Conservation (phyloP, 192 early-diverging fungal species). For the Spizellomyces punctatus region DNA sequence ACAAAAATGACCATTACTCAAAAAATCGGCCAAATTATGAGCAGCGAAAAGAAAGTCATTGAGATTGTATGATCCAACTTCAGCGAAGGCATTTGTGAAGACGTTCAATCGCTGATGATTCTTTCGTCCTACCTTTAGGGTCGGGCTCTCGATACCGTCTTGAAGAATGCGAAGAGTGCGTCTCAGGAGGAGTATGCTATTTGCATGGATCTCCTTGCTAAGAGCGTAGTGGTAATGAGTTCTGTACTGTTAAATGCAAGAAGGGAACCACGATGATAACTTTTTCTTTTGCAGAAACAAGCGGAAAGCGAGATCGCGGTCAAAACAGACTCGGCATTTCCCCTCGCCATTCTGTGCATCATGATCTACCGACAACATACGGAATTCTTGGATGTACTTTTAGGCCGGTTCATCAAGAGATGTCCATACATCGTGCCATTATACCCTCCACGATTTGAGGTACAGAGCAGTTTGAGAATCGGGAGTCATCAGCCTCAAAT, state of each 20-base stretch:
- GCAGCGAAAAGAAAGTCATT: constrained; percentile 30
- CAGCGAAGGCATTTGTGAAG: neutral
- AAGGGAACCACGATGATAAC: too few species aligned
- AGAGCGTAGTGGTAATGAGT: constrained; percentile 57
- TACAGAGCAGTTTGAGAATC: constrained; percentile 25
- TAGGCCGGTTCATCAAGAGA: constrained; percentile 67
- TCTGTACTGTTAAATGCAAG: neutral
- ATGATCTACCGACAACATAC: constrained; percentile 59
- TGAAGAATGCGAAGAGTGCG: constrained; percentile 20
- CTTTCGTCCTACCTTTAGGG: constrained; percentile 4
- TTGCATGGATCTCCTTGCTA: constrained; percentile 57
- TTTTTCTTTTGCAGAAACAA: constrained; percentile 54
- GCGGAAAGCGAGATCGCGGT: constrained; percentile 70
- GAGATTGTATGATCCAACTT: constrained; percentile 25
- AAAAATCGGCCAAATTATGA: constrained; percentile 38
- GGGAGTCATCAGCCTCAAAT: constrained; percentile 9
- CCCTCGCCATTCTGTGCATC: constrained; percentile 65
- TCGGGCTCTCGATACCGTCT: constrained; percentile 9
- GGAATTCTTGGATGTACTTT: constrained; percentile 59
- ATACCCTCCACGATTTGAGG: constrained; percentile 54
- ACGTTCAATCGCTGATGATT: too few species aligned
- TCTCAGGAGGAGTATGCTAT: neutral
- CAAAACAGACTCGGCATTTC: constrained; percentile 58
- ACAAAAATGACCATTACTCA: constrained; percentile 32
- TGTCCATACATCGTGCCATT: constrained; percentile 72